phyloP scores from a whole-genome alignment of 176 grass and related monocot species.

The Saccharum officinarum region DNA sequence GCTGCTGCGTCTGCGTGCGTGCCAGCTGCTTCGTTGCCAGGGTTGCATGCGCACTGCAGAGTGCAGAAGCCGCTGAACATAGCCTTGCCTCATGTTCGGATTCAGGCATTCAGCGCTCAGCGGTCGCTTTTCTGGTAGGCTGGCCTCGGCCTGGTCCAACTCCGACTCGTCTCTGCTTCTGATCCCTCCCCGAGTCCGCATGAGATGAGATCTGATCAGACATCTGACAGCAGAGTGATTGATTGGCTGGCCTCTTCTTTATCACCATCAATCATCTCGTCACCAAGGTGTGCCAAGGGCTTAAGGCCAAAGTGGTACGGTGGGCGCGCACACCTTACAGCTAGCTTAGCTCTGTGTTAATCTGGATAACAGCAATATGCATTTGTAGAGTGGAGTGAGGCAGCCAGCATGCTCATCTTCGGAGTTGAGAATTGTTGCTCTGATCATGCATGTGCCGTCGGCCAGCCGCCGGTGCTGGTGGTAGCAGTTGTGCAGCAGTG shows the following conservation, averaged over 20 bases:
- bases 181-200: not conserved
- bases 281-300: not conserved
- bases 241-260: not conserved
- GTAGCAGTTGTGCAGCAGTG: not conserved
- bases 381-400: not conserved
- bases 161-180: not conserved
- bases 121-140: not conserved
- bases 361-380: not conserved
- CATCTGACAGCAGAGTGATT: not conserved
- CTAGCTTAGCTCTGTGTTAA: not conserved
- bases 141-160: not conserved
- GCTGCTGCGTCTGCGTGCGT: constrained; percentile 15
- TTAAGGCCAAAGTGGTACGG: not conserved
- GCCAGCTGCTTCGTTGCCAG: constrained; percentile 14
- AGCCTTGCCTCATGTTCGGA: not conserved
- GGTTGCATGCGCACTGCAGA: not conserved
- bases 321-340: not conserved
- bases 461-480: not conserved
- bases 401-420: not conserved
- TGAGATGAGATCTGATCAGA: not conserved
- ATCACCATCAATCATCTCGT: not conserved
- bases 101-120: not conserved
- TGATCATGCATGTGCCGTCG: not conserved
- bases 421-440: not conserved
- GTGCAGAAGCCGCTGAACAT: too few relatives aligned